Conservation (phyloP, 1,139 yeast species). For the Suhomyces bokatorum region DNA sequence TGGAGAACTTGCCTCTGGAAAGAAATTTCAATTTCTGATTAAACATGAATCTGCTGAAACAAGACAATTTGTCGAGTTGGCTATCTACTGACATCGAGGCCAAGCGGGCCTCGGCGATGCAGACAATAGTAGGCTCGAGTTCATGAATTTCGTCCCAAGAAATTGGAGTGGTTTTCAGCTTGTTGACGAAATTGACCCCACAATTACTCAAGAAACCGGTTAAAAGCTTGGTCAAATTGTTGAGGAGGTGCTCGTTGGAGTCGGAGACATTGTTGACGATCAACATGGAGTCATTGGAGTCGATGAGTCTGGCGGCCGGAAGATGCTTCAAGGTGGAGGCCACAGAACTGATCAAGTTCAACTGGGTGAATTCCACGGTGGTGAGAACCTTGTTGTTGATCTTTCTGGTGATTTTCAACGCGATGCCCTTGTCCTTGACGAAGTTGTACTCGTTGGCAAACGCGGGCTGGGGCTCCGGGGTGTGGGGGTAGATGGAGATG, state of each 20-base stretch:
- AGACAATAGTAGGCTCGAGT: conserved; percentile 27
- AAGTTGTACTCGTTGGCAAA: conserved; percentile 33
- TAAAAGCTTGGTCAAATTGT: conserved; percentile 33
- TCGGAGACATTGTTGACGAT: conserved; percentile 25
- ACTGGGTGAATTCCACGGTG: conserved; percentile 51
- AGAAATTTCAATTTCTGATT: conserved; percentile 25
- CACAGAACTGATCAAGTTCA: conserved; percentile 61
- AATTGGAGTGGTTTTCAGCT: neutral
- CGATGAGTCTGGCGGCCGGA: conserved; percentile 48
- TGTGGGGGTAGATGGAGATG: conserved; percentile 6
- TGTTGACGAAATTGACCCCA: conserved; percentile 18
- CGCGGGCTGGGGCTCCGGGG: conserved; percentile 2
- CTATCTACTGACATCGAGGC: conserved; percentile 8
- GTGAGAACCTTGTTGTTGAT: conserved; percentile 24
- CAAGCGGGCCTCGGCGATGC: conserved; percentile 20
- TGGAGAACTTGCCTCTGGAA: conserved; percentile 32
- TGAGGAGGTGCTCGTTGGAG: conserved; percentile 25
- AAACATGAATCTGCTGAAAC: conserved; percentile 18
- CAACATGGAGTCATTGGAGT: conserved; percentile 42
- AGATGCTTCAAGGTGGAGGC: conserved; percentile 63
- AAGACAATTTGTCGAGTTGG: conserved; percentile 12
- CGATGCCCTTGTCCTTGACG: conserved; percentile 42
- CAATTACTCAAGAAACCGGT: conserved; percentile 30
- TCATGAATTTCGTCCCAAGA: conserved; percentile 16
- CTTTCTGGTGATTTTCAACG: conserved; percentile 28